Evolutionary conservation across 1,139 yeast genomes (phyloP), one percentile per base, ranked within the genome.

Genomic region (Lodderomyces jiufengensis): DNA sequence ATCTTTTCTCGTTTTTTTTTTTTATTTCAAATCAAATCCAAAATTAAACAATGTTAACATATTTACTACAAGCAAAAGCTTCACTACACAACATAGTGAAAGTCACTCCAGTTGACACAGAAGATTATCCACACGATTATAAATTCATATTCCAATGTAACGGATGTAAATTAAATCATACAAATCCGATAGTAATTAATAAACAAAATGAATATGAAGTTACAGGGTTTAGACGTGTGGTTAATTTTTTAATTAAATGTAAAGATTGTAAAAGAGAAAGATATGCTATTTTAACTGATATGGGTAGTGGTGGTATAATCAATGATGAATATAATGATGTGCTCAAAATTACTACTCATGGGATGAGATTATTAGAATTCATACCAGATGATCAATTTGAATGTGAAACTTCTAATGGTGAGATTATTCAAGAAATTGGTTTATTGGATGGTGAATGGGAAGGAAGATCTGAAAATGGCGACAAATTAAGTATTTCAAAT

Each of bases 391-490:
- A 94, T 4, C 68, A 63, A 37, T 84, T 85, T 55, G 62, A 63
- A 32, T 84, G 87, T 39, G 62, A 56, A 29, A 81, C 83, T 7
- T 60, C 60, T 5, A 73, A 69, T n/a, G 58, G 76, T 3, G 58
- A 80, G 4, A 55, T 54, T 36, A 80, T 84, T 47, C 59, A 57
- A 10, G 86, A 78, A 14, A 74, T 86, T 10, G 85, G 81, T 40
- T 58, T 86, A 35, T 73, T 72, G 27, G 94, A 84, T 28, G 94
- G 84, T 28, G 96, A 90, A 51, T 88, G 95, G 92, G 84, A 78
- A 50, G 97, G 87, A 48, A 88, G 86, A 53, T 97, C 90, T 52
- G 96, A 88, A 37, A 73, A 75, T 48, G 80, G 81, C 8, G 74
- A 77, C 21, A 96, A 88, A 54, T 95, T 87, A 22, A 76, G 87